Evolutionary conservation across 2,329 filamentous ascomycete genomes (phyloP), one percentile per base, ranked within the genome.

Genomic region (Waltergamsia citrina): DNA sequence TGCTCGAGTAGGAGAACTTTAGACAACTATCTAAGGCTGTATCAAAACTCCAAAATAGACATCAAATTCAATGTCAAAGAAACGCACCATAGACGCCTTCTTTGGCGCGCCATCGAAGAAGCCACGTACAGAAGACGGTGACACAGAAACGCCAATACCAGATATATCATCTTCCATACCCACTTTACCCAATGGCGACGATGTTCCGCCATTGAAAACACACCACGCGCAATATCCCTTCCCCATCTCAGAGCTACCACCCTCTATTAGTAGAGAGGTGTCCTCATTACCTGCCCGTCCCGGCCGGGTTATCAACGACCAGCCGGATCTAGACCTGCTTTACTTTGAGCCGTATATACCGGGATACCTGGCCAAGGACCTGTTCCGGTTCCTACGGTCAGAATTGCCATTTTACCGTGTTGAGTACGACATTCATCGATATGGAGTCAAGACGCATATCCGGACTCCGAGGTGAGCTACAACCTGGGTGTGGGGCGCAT

Each of bases 321-420:
- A 82, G 46, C 70, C 74, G 0, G 71, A 87, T 41, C 66, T 88
- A 0, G 80, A 88, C 49, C 63, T 90, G 0, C 56, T 88, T 7
- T 85, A 85, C 55, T 88, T 81, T 50, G 69, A 85, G 45, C 82
- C 83, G 0, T 88, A 82, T 42, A 67, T 88, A 4, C 70, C 78
- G 0, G 57, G 63, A 3, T 53, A 66, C 10, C 62, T 74, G 9
- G 64, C 74, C 15, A 63, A 65, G 4, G 62, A 72, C 4, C 54
- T 86, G 1, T 90, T 88, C 53, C 59, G 74, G 11, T 86, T 86
- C 47, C 65, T 90, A 2, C 73, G 84, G 2, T 56, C 64, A n/a
- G 69, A 81, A 39, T 57, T 90, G 2, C 81, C 81, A 7, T 88
- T 87, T 56, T 85, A 87, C 47, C 70, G 81, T 34, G 82, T 87